Base-by-base conservation (phyloP, 306 rosid genomes). In the Castanospermum australe region DNA sequence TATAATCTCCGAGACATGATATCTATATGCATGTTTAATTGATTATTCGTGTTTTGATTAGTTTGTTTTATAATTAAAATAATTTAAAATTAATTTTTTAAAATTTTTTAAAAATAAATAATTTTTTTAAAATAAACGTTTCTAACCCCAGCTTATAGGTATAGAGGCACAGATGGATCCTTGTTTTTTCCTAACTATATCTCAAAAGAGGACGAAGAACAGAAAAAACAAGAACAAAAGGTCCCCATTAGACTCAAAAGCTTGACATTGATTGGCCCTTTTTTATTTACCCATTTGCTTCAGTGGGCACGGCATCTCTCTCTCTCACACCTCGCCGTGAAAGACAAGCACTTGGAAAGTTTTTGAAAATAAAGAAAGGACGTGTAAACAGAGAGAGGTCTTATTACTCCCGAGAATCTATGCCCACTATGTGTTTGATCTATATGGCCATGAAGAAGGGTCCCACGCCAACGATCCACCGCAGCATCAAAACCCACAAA, bases 221-320 rank as follows among this genome's bases (percentile, higher is more conserved):
- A 5, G 6, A 47, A 9, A 69, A 7, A 33, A 44, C 66, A 54
- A 36, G 64, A 83, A 67, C 54, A 83, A 68, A 73, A 51, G 79
- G 87, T 73, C 63, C 38, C 22, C 22, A 6, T 72, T 62, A 67
- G 56, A 74, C 76, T 60, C 61, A 80, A 86, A 83, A 84, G 90
- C 75, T 78, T 75, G 90, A 87, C 79, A 84, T 5, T 64, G 88
- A 84, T 5, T 64, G 88, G 81, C 84, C 60, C 45, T 82, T 14
- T 33, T 63, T 71, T 62, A 39, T 28, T 77, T 7, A 28, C 75
- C 82, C 83, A 84, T 75, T 87, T 84, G 85, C 73, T 68, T 73
- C 8, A 75, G 89, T 89, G 89, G 93, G 79, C 90, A 73, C 84
- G 82, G 93, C 93, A 87, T 87, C 90, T 77, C 51, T 44, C 84